These are phyloP conservation scores for Wakefieldia striispora DNA, from an alignment of 768 basidiomycete genomes.

Conservation along the genomic window DNA sequence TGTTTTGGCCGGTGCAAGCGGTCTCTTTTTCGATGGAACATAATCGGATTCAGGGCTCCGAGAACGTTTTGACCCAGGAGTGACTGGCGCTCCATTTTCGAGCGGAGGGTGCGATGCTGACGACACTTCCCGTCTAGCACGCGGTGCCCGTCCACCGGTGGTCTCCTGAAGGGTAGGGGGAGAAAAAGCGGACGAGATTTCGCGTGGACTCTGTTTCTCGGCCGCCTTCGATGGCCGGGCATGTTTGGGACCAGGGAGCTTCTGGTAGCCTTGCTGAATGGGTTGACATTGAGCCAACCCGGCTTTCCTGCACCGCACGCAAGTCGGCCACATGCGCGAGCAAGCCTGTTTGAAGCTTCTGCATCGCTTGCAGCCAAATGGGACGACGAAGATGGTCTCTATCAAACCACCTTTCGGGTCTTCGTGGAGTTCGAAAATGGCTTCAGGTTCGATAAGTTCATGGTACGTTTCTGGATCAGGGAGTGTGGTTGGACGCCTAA, in stretches of 20 bases:
- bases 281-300: constrained; percentile 1
- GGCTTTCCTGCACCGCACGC: constrained; percentile 21
- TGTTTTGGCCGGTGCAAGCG: background rate
- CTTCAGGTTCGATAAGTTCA: constrained; percentile 13
- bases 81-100: background rate
- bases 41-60: constrained; percentile 7
- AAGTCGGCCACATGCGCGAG: constrained; percentile 26
- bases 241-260: constrained; percentile 24
- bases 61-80: constrained; percentile 16
- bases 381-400: constrained; percentile 21
- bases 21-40: constrained; percentile 9
- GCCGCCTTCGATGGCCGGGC: no score
- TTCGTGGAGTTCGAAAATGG: constrained; percentile 30
- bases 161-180: background rate
- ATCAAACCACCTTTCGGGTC: constrained; percentile 3
- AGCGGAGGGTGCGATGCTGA: background rate
- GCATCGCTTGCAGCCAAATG: constrained; percentile 21
- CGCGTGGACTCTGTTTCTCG: no score
- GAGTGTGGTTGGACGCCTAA: constrained; percentile 26
- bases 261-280: constrained; percentile 14
- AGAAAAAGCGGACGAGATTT: no score
- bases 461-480: constrained; percentile 21
- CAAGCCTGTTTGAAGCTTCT: constrained; percentile 11
- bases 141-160: background rate
- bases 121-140: background rate